These are phyloP conservation scores for Gossypium anomalum DNA, from an alignment of 345 rosid species.

Conservation along the genomic window DNA sequence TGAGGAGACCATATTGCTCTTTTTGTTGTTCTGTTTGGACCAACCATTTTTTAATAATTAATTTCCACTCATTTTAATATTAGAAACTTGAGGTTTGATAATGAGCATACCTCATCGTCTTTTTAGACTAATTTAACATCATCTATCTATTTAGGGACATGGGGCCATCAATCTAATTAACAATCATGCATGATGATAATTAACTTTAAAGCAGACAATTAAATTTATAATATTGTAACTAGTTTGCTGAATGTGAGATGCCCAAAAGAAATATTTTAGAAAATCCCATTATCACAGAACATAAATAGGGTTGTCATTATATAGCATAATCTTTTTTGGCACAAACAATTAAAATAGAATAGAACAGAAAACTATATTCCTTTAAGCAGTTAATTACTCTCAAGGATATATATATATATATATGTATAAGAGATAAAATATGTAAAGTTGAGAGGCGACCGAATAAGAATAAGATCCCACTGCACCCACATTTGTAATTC, in stretches of 20 bases:
- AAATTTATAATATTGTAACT: background rate
- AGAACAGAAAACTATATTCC: no score
- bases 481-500: conserved; percentile 27
- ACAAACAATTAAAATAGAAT: no score
- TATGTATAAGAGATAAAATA: background rate
- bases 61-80: background rate
- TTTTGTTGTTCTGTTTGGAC: conserved; percentile 5
- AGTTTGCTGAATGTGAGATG: conserved; percentile 15
- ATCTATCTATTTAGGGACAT: conserved; percentile 16
- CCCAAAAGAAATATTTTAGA: background rate
- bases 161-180: no score
- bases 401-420: background rate
- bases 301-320: background rate
- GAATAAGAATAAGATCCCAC: conserved; percentile 32
- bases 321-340: background rate
- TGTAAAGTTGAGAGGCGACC: conserved; percentile 34
- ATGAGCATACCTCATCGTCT: conserved; percentile 9
- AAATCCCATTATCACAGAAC: background rate
- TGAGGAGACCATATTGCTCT: background rate
- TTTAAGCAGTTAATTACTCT: background rate
- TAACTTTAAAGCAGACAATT: background rate
- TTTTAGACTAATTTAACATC: conserved; percentile 6
- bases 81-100: background rate
- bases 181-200: no score
- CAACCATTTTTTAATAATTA: conserved; percentile 8